Conservation (phyloP, 352 stramenopile species). For the Pythium phragmitis region DNA sequence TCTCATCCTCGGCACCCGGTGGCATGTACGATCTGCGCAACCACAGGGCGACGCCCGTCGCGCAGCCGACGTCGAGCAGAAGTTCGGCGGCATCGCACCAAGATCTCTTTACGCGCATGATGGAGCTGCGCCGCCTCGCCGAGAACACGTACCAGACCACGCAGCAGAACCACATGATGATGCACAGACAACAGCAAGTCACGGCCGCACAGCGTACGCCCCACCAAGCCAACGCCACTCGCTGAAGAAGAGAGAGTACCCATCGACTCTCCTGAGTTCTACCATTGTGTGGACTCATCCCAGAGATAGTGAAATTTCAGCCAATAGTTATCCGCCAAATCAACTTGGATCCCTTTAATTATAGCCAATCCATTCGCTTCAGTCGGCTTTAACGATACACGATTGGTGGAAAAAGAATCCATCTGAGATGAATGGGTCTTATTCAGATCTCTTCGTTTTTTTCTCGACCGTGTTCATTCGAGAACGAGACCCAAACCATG, state of each 20-base stretch:
- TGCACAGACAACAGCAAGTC: slow-evolving; percentile 20
- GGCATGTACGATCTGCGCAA: slow-evolving; percentile 10
- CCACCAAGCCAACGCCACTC: neutral
- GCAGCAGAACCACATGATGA: slow-evolving; percentile 36
- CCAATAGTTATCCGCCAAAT: neutral
- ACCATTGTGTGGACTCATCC: neutral
- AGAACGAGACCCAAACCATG: slow-evolving; percentile 28
- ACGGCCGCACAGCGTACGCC: slow-evolving; percentile 5
- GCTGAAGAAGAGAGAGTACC: too few relatives aligned
- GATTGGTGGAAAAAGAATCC: neutral
- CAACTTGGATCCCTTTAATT: neutral
- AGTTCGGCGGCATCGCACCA: neutral
- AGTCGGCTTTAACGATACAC: neutral
- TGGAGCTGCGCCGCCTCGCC: slow-evolving; percentile 37
- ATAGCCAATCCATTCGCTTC: neutral
- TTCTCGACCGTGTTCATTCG: neutral
- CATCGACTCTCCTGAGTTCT: too few relatives aligned
- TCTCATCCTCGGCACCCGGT: slow-evolving; percentile 6
- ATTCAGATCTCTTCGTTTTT: slow-evolving; percentile 4
- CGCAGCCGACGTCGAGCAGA: neutral
- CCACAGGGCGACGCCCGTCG: neutral
- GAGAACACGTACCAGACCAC: slow-evolving; percentile 39
- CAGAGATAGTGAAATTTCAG: neutral
- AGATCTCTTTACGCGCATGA: slow-evolving; percentile 29
- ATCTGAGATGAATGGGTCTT: neutral